Percentiles rank a stretch among this genome's conserved stretches.
phyloP scores from a whole-genome alignment of 805 yeast genomes.

The Sugiyamaella mastotermitis region DNA sequence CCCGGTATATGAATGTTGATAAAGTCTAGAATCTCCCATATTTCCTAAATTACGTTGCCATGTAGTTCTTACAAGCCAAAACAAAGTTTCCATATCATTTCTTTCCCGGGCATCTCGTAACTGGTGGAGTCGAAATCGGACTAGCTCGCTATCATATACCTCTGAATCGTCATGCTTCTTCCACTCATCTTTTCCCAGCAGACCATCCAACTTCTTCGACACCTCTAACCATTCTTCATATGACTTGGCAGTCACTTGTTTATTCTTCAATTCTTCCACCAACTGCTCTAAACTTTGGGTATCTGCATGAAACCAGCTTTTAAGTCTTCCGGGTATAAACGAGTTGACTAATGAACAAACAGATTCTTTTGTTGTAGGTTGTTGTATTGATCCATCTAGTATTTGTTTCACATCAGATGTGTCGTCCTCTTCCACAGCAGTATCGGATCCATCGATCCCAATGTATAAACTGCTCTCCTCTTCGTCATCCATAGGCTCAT shows the following conservation, averaged over 20 bases:
- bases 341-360: no score
- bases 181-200: constrained; percentile 68
- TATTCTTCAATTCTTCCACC: not conserved
- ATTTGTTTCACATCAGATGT: no score
- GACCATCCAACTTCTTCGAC: constrained; percentile 56
- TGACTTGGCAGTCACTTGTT: constrained; percentile 12
- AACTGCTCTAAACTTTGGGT: not conserved
- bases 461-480: no score
- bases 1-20: constrained; percentile 75
- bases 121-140: constrained; percentile 46
- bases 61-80: constrained; percentile 75
- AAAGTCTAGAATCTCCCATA: constrained; percentile 75
- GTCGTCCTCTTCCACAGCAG: not conserved
- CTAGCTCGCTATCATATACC: constrained; percentile 67
- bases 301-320: not conserved
- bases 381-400: no score
- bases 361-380: no score
- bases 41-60: constrained; percentile 84
- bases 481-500: no score
- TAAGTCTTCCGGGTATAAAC: no score
- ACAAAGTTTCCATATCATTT: constrained; percentile 52
- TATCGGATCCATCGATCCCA: not conserved
- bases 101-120: constrained; percentile 52
- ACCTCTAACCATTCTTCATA: constrained; percentile 62
- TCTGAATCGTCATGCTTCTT: constrained; percentile 51